Conservation (phyloP, 2,329 filamentous ascomycete species). For the Paecilomyces variotii region DNA sequence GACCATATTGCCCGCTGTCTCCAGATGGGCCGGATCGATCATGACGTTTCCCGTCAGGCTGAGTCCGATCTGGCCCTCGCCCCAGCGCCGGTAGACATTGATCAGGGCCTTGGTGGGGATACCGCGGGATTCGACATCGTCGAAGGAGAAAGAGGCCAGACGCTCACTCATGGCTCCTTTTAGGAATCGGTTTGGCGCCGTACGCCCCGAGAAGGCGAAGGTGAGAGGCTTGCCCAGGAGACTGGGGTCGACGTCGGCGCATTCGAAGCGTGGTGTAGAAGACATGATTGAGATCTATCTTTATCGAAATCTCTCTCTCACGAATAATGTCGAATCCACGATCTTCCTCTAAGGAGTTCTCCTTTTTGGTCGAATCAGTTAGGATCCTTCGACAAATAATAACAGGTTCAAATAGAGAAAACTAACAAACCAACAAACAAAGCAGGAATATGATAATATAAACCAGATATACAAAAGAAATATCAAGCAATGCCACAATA, state of each 20-base stretch:
- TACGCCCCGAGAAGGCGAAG: slow-evolving; percentile 46
- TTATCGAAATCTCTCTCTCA: too few species aligned
- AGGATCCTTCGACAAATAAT: too few species aligned
- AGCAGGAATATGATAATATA: too few species aligned
- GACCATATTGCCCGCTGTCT: background rate
- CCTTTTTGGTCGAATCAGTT: too few species aligned
- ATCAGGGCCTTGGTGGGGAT: slow-evolving; percentile 47
- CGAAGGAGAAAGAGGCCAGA: slow-evolving; percentile 53
- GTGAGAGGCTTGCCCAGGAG: slow-evolving; percentile 41
- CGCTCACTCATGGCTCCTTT: slow-evolving; percentile 62
- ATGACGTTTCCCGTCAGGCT: slow-evolving; percentile 59
- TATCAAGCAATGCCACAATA: too few species aligned
- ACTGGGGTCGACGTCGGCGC: slow-evolving; percentile 20
- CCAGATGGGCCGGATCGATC: slow-evolving; percentile 27
- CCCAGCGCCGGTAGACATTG: slow-evolving; percentile 55
- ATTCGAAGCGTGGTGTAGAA: background rate
- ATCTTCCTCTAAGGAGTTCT: too few species aligned
- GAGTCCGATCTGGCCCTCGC: slow-evolving; percentile 48
- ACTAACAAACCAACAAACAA: too few species aligned
- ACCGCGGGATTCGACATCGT: slow-evolving; percentile 45
- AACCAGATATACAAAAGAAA: too few species aligned
- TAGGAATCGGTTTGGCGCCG: slow-evolving; percentile 57
- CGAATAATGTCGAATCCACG: too few species aligned
- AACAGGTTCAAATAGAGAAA: too few species aligned
- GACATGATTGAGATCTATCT: background rate